Evolutionary conservation across 805 yeast genomes (phyloP), one percentile per base, ranked within the genome.

Genomic region (Kuraishia borneana): DNA sequence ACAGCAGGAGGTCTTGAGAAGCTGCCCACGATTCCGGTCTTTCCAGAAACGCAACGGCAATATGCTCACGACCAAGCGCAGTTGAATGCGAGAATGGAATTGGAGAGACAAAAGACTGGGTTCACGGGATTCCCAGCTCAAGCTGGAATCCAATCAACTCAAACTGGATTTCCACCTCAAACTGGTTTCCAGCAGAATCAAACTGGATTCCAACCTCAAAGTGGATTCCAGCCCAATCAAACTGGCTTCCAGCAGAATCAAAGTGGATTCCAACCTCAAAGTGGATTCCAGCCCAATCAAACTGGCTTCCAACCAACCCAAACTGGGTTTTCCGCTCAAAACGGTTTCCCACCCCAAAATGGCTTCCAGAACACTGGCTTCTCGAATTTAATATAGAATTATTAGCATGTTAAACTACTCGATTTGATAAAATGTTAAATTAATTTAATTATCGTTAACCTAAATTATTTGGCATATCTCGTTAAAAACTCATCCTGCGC

Each of bases 1-100:
- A 78, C 85, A 2, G 81, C 84, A 22, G 89, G 88, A 3, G 89
- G 88, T 0, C 63, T 76, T 39, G 88, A 81, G 47, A 59, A 60
- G 33, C 51, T 79, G 30, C 78, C 78, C 7, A 79, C 87, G 1
- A 57, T 70, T 3, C 71, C 85, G 2, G 82, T 77, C 6, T 81
- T 78, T 45, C 84, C 83, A 0, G 75, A 76, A 43, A 75, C 83
- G n/a, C 43, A 47, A 36, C 38, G 42, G 17, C 51, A 45, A 17
- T 32, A 26, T 17, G 41, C 37, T 20, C 37, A 46, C 25, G 46
- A 48, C 12, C 50, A 42, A 27, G 28, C 42, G 26, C 42, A 38
- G 18, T 18, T 30, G 25, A 39, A 42, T 27, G 54, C 54, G 2
- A 37, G 34, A 10, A 26, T 32, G 6, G 43, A 49, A 27, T 33